Percentiles rank a stretch among this genome's conserved stretches.
Evolutionary conservation across 75 land plant genomes (phyloP).

Genomic region (Azolla pinnata): DNA sequence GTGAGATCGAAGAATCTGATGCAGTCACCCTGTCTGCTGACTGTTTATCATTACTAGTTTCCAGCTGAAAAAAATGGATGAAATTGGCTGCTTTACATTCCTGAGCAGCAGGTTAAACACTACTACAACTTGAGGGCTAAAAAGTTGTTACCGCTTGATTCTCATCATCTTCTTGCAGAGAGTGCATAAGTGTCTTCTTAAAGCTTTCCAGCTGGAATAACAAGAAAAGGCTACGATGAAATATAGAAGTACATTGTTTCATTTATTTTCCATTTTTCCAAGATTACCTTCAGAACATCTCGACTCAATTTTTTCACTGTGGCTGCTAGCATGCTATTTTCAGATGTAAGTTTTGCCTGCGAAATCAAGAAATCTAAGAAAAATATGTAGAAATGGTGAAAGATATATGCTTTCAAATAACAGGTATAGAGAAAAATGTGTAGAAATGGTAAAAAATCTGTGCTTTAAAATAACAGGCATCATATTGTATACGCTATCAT

Average conservation of each 20-base stretch:
- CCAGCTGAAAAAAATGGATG: neutral
- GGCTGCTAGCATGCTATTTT: constrained; percentile 46
- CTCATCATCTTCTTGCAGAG: constrained; percentile 35
- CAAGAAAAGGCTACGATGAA: neutral
- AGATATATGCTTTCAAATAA: no score
- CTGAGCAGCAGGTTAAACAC: no score
- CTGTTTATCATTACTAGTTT: neutral
- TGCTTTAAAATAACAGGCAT: no score
- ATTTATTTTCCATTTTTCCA: neutral
- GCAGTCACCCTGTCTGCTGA: neutral
- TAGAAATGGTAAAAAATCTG: no score
- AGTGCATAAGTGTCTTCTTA: constrained; percentile 33
- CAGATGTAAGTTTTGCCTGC: constrained; percentile 58
- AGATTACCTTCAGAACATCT: constrained; percentile 75
- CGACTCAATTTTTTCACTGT: constrained; percentile 71
- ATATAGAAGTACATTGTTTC: neutral
- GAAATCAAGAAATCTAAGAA: neutral
- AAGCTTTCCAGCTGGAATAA: constrained; percentile 33
- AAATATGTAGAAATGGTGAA: no score
- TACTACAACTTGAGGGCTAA: neutral
- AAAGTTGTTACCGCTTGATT: constrained; percentile 29
- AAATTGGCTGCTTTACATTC: no score
- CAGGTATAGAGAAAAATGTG: no score
- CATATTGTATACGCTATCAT: no score
- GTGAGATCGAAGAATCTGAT: neutral